These are phyloP conservation scores for Clitopilus hobsonii DNA, from an alignment of 768 basidiomycete genomes.

Conservation along the genomic window DNA sequence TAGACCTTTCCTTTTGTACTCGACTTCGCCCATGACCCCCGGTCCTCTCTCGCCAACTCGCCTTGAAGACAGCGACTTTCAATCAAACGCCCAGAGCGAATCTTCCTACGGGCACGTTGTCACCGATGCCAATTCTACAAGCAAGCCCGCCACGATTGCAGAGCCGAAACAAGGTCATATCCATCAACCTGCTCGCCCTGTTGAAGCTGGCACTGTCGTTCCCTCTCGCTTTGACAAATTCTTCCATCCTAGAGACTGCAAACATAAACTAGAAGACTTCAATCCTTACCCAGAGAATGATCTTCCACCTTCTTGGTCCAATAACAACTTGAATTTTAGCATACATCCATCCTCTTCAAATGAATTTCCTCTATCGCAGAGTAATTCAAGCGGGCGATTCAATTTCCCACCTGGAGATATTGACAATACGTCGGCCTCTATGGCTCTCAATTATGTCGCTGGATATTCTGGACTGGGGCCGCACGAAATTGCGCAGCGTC, in stretches of 20 bases:
- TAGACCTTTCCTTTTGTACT: constrained; percentile 18
- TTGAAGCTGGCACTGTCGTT: not conserved
- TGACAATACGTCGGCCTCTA: constrained; percentile 5
- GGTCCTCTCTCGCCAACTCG: constrained; percentile 10
- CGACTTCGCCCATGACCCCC: constrained; percentile 10
- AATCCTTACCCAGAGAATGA: constrained; percentile 8
- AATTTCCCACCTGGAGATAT: constrained; percentile 3
- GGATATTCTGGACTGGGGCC: constrained; percentile 29
- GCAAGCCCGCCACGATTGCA: not conserved
- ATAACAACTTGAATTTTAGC: not conserved
- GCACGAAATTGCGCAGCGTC: constrained; percentile 26
- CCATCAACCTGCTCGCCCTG: not conserved
- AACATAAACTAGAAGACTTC: constrained; percentile 12
- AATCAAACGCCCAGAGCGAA: constrained; percentile 26
- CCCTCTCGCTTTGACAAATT: not conserved
- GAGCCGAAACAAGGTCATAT: not conserved
- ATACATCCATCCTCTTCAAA: not conserved
- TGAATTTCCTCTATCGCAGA: not conserved
- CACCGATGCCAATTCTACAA: not conserved
- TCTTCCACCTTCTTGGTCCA: constrained; percentile 10
- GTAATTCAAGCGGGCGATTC: not conserved
- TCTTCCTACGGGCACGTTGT: constrained; percentile 7
- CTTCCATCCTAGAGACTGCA: not conserved
- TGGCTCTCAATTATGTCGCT: constrained; percentile 18
- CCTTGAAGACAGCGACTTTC: constrained; percentile 24